A percentile compares a stretch with the other conserved stretches of the same genome.
phyloP scores from a whole-genome alignment of 106 monocot genomes.

The Narthecium ossifragum region DNA sequence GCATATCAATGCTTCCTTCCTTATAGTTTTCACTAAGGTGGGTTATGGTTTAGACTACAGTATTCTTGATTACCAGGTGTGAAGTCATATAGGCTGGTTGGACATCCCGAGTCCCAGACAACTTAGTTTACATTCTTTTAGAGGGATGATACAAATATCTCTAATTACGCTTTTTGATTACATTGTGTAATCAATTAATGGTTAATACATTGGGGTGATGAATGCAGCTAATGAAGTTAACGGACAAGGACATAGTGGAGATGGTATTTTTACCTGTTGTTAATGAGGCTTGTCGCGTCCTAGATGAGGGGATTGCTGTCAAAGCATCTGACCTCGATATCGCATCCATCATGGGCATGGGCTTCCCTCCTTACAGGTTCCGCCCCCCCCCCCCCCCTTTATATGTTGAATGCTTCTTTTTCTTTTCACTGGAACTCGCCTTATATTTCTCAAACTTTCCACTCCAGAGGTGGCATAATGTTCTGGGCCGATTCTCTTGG shows the following conservation, averaged over 20 bases:
- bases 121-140: too few relatives aligned
- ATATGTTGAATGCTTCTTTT: too few relatives aligned
- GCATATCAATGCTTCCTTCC: too few relatives aligned
- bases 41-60: too few relatives aligned
- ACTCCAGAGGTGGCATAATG: conserved; percentile 75
- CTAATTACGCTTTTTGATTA: too few relatives aligned
- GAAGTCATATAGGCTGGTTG: too few relatives aligned
- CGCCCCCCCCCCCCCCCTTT: too few relatives aligned
- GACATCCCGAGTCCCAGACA: too few relatives aligned
- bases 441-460: background rate
- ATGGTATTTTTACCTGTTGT: conserved; percentile 93
- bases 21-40: too few relatives aligned
- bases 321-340: conserved; percentile 94
- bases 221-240: conserved; percentile 57
- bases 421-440: background rate
- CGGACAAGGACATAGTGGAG: conserved; percentile 77
- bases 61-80: too few relatives aligned
- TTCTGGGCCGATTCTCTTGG: conserved; percentile 88
- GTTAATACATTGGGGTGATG: background rate
- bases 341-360: conserved; percentile 94
- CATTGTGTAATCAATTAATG: too few relatives aligned
- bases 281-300: conserved; percentile 89
- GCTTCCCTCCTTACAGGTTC: conserved; percentile 89
- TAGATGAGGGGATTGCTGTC: conserved; percentile 82
- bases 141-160: too few relatives aligned